A percentile compares a stretch with the other conserved stretches of the same genome.
Conservation (phyloP, 1,284 basidiomycete genomes). For the Flammula alnicola region DNA sequence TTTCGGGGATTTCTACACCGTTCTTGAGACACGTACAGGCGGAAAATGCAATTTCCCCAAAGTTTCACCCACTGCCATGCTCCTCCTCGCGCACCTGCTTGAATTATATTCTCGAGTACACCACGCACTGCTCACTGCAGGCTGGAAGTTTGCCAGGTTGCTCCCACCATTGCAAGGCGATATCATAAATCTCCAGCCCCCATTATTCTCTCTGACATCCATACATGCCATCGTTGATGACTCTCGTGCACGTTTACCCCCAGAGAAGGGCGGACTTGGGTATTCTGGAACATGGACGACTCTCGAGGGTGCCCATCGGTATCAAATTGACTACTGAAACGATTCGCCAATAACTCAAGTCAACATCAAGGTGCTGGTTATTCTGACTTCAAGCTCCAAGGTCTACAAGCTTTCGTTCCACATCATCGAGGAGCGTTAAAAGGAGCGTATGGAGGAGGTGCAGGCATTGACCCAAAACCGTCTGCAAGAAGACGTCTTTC, state of each 20-base stretch:
- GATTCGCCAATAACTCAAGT: too few species aligned
- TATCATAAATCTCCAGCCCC: slow-evolving; percentile 66
- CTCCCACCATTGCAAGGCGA: slow-evolving; percentile 56
- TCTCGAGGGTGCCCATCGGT: too few species aligned
- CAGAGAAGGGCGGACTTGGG: slow-evolving; percentile 61
- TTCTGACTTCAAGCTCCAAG: too few species aligned
- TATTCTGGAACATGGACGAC: too few species aligned
- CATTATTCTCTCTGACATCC: slow-evolving; percentile 59
- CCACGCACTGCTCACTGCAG: slow-evolving; percentile 38
- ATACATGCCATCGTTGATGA: slow-evolving; percentile 73
- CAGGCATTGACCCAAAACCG: too few species aligned
- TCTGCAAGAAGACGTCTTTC: too few species aligned
- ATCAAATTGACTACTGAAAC: too few species aligned
- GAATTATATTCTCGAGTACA: slow-evolving; percentile 40
- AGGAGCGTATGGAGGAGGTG: too few species aligned
- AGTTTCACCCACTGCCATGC: slow-evolving; percentile 21
- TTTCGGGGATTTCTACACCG: slow-evolving; percentile 59
- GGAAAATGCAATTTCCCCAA: slow-evolving; percentile 52
- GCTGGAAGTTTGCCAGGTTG: slow-evolving; percentile 5
- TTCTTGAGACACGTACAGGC: slow-evolving; percentile 48
- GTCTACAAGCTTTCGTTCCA: too few species aligned
- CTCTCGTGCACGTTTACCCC: slow-evolving; percentile 59
- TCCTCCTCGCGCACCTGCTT: slow-evolving; percentile 59
- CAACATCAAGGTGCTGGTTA: too few species aligned
- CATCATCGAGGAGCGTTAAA: too few species aligned